Percentiles rank a stretch among this genome's conserved stretches.
phyloP scores from a whole-genome alignment of 2,329 filamentous ascomycete species.

The Claviceps citrina region DNA sequence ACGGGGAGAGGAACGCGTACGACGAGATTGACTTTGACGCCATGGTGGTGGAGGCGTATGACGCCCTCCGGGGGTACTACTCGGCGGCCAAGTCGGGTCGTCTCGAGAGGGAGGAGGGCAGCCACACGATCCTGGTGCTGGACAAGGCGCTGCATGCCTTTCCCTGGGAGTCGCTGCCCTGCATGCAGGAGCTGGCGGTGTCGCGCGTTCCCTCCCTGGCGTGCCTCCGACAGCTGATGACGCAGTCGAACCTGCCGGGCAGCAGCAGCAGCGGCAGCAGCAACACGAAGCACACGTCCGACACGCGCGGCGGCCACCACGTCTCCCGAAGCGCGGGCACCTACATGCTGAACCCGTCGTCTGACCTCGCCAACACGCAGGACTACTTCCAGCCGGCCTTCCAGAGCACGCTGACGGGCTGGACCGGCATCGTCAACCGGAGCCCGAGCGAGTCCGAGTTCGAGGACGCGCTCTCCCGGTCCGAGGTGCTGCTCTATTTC shows the following conservation, averaged over 20 bases:
- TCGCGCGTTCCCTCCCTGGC: slow-evolving; percentile 79
- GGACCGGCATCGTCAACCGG: slow-evolving; percentile 54
- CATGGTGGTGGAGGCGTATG: slow-evolving; percentile 77
- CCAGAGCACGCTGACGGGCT: slow-evolving; percentile 49
- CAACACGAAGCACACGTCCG: neutral
- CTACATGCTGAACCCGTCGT: slow-evolving; percentile 80
- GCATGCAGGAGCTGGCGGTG: slow-evolving; percentile 61
- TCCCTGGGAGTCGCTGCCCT: slow-evolving; percentile 91
- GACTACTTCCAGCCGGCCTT: slow-evolving; percentile 53
- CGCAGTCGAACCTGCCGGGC: slow-evolving; percentile 26
- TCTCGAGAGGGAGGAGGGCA: slow-evolving; percentile 25
- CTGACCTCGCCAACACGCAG: slow-evolving; percentile 70
- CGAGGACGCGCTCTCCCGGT: slow-evolving; percentile 45
- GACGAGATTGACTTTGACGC: slow-evolving; percentile 93
- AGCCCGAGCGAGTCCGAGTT: slow-evolving; percentile 68
- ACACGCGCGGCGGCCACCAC: slow-evolving; percentile 31
- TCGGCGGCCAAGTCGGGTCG: slow-evolving; percentile 25
- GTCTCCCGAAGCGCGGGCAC: slow-evolving; percentile 42
- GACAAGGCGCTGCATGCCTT: slow-evolving; percentile 85
- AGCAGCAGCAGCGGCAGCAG: neutral
- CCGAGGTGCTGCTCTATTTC: slow-evolving; percentile 77
- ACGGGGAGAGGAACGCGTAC: slow-evolving; percentile 90
- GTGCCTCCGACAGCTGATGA: slow-evolving; percentile 61
- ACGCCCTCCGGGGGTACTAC: slow-evolving; percentile 71
- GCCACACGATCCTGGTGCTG: slow-evolving; percentile 74